These are phyloP conservation scores for Lachnellula hyalina DNA, from an alignment of 2,329 filamentous ascomycete species.

Conservation along the genomic window DNA sequence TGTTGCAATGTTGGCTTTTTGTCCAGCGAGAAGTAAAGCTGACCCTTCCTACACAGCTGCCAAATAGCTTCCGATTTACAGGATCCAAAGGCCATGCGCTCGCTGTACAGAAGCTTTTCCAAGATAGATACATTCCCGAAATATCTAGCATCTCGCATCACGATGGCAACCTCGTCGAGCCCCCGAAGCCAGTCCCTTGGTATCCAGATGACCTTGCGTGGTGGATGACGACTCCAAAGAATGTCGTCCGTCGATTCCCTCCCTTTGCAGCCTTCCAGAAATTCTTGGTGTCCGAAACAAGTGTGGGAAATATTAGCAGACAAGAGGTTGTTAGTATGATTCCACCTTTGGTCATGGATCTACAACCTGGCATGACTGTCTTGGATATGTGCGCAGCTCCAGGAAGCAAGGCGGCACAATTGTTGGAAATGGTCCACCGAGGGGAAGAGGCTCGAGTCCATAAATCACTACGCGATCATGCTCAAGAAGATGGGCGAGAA, in stretches of 20 bases:
- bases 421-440: slow-evolving; percentile 88
- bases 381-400: slow-evolving; percentile 95
- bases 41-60: slow-evolving; percentile 42
- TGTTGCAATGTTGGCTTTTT: too few species aligned
- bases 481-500: slow-evolving; percentile 54
- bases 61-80: slow-evolving; percentile 96
- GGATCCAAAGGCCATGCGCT: slow-evolving; percentile 97
- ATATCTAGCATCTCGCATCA: slow-evolving; percentile 78
- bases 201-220: slow-evolving; percentile 94
- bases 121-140: slow-evolving; percentile 83
- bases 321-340: slow-evolving; percentile 99
- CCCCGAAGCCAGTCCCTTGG: slow-evolving; percentile 79
- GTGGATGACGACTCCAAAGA: slow-evolving; percentile 97
- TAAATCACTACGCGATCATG: slow-evolving; percentile 61
- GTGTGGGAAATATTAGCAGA: slow-evolving; percentile 93
- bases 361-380: slow-evolving; percentile 86
- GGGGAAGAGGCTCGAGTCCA: slow-evolving; percentile 85
- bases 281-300: slow-evolving; percentile 95
- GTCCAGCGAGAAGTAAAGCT: too few species aligned
- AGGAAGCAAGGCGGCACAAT: slow-evolving; percentile 92
- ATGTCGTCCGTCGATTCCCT: slow-evolving; percentile 86
- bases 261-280: slow-evolving; percentile 96
- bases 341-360: slow-evolving; percentile 85
- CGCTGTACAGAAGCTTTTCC: slow-evolving; percentile 81
- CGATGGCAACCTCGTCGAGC: slow-evolving; percentile 75